Conservation (phyloP, 2,329 filamentous ascomycete genomes). For the Colletotrichum ledebouriae region DNA sequence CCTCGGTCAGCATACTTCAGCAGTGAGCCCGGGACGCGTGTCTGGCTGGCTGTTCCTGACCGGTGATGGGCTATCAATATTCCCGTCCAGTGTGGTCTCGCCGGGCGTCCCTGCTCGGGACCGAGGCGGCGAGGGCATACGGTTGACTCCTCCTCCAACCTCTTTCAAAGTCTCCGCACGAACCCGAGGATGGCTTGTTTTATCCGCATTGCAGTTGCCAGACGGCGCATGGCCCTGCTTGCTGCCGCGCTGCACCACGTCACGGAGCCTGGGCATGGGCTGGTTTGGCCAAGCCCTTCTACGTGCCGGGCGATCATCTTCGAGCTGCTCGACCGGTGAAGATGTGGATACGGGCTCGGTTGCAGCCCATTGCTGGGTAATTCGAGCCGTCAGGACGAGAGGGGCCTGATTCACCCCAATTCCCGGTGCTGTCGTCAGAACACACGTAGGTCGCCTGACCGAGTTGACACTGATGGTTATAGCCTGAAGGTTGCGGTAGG, state of each 20-base stretch:
- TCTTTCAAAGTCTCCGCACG: too few species aligned
- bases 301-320: constrained; percentile 21
- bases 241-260: not conserved
- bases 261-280: constrained; percentile 18
- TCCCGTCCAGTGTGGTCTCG: not conserved
- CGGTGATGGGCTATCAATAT: constrained; percentile 9
- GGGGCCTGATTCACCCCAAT: too few species aligned
- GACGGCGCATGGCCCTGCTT: constrained; percentile 9
- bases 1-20: not conserved
- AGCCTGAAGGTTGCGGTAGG: constrained; percentile 8
- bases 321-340: constrained; percentile 35
- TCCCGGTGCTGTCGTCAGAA: too few species aligned
- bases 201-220: constrained; percentile 4
- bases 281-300: constrained; percentile 13
- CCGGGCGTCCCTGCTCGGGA: not conserved
- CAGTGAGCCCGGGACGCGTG: too few species aligned
- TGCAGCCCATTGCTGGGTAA: not conserved
- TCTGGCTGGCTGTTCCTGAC: not conserved
- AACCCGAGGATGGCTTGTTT: not conserved
- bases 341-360: constrained; percentile 32
- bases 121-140: not conserved
- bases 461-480: too few species aligned
- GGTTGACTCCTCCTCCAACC: too few species aligned
- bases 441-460: too few species aligned
- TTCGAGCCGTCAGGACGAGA: constrained; percentile 1